phyloP scores from a whole-genome alignment of 2,329 filamentous ascomycete species.

The Arthrobotrys sphaeroides region DNA sequence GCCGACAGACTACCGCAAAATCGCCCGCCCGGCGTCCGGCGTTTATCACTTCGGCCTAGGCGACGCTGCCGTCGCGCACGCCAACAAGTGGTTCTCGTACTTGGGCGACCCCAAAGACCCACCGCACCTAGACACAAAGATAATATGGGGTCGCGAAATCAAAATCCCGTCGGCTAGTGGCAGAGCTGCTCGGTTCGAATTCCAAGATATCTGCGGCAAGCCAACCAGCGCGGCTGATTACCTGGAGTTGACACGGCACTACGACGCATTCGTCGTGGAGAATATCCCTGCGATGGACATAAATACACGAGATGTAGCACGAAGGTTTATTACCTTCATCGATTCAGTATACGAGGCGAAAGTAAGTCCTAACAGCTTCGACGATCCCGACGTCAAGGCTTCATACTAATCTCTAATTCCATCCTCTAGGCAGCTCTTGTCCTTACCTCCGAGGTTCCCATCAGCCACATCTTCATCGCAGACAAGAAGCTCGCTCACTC shows the following conservation, averaged over 20 bases:
- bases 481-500: constrained; percentile 63
- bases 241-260: constrained; percentile 86
- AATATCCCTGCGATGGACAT: constrained; percentile 92
- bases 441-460: constrained; percentile 84
- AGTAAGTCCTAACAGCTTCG: constrained; percentile 61
- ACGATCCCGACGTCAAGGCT: background rate
- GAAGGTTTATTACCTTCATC: constrained; percentile 96
- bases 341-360: constrained; percentile 89
- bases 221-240: constrained; percentile 95
- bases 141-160: constrained; percentile 92
- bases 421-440: constrained; percentile 83
- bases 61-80: constrained; percentile 77
- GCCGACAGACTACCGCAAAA: constrained; percentile 95
- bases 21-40: constrained; percentile 87
- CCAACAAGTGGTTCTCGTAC: constrained; percentile 94
- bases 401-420: background rate
- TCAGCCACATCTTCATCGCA: constrained; percentile 81
- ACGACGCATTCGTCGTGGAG: constrained; percentile 91
- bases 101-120: constrained; percentile 84
- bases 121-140: constrained; percentile 80
- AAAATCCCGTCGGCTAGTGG: constrained; percentile 87
- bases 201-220: constrained; percentile 86
- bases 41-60: constrained; percentile 94
- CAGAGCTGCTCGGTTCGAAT: constrained; percentile 87
- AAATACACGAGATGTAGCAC: constrained; percentile 82